Evolutionary conservation across 2,329 filamentous ascomycete species (phyloP).

Genomic region (Apiospora kogelbergensis): DNA sequence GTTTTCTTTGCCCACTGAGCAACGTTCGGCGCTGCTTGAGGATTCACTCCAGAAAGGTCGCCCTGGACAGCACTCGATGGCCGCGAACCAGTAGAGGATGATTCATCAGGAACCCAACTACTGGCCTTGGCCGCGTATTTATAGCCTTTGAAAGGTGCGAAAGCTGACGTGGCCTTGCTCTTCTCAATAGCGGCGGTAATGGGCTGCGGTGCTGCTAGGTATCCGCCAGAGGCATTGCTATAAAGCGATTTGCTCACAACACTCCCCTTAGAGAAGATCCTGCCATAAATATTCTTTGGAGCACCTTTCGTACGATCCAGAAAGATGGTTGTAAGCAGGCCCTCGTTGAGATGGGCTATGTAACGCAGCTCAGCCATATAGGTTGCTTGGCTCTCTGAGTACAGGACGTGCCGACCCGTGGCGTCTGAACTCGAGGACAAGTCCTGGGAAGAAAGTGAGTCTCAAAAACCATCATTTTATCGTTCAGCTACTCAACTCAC

Average conservation of each 20-base stretch:
- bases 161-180: not conserved
- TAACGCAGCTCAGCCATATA: slow-evolving; percentile 13
- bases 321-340: slow-evolving; percentile 1
- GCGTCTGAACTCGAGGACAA: not conserved
- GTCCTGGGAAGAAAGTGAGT: not conserved
- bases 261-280: slow-evolving; percentile 9
- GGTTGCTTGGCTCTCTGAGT: not conserved
- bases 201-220: not conserved
- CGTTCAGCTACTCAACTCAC: slow-evolving; percentile 1
- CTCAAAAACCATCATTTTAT: not conserved
- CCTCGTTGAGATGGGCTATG: slow-evolving; percentile 7
- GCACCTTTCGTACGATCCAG: slow-evolving; percentile 7
- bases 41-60: not conserved
- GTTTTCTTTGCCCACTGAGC: not conserved
- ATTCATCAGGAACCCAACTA: not conserved
- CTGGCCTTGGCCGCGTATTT: not conserved
- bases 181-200: slow-evolving; percentile 1
- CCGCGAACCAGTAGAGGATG: not conserved
- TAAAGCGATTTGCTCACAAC: slow-evolving; percentile 1
- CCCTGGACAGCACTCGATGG: not conserved
- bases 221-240: not conserved
- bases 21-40: slow-evolving; percentile 5
- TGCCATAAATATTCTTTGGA: not conserved
- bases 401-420: slow-evolving; percentile 5
- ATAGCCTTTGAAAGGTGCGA: not conserved